phyloP scores from a whole-genome alignment of 768 basidiomycete genomes.

The Lactarius hengduanensis region DNA sequence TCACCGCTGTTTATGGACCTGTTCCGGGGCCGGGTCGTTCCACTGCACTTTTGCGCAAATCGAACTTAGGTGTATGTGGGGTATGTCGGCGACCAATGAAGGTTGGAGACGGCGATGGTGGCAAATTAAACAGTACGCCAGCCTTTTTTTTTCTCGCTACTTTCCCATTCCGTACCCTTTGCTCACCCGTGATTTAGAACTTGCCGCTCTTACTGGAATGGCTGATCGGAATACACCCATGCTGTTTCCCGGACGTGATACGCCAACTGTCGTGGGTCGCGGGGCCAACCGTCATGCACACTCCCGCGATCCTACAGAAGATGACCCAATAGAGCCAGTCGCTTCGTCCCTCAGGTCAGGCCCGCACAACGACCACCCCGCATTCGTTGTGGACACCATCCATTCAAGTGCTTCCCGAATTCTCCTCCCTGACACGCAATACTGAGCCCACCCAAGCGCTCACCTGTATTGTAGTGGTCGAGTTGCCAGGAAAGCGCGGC shows the following conservation, averaged over 20 bases:
- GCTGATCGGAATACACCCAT: conserved; percentile 55
- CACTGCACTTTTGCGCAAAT: conserved; percentile 56
- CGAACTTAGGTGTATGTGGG: conserved; percentile 92
- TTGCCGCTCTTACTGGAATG: conserved; percentile 92
- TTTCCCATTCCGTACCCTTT: background rate
- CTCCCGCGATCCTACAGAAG: conserved; percentile 66
- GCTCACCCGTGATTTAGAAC: conserved; percentile 54
- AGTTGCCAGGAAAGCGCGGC: conserved; percentile 78
- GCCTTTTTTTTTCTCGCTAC: conserved; percentile 6
- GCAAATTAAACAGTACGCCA: conserved; percentile 84
- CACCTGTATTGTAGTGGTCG: conserved; percentile 92
- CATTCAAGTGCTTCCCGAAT: conserved; percentile 93
- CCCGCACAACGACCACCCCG: conserved; percentile 39
- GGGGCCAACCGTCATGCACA: conserved; percentile 34
- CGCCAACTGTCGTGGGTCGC: conserved; percentile 41
- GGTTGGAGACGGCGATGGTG: conserved; percentile 81
- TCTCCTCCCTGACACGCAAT: conserved; percentile 73
- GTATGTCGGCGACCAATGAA: conserved; percentile 98
- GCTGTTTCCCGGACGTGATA: conserved; percentile 70
- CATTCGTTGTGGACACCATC: conserved; percentile 87
- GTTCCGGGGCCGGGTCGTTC: conserved; percentile 58
- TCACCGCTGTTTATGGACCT: conserved; percentile 94
- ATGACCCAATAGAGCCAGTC: conserved; percentile 76
- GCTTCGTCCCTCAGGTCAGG: conserved; percentile 47
- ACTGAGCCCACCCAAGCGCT: conserved; percentile 73